Evolutionary conservation across 495 filamentous ascomycete genomes (phyloP), one percentile per base, ranked within the genome.

Genomic region (Podospora sp.): DNA sequence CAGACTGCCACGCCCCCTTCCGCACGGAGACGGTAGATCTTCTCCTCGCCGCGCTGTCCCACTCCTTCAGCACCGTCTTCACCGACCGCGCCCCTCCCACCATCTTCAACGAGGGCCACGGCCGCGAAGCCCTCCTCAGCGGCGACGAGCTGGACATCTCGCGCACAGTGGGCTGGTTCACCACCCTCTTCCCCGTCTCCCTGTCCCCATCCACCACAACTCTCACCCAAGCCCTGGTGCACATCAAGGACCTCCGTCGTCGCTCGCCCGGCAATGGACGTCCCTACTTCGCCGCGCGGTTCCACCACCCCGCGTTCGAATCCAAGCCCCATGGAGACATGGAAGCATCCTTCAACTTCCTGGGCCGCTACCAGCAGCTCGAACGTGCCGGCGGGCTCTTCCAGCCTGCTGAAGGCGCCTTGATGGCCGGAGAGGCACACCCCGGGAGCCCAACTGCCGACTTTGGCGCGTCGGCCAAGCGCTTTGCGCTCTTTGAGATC

Each of bases 311-410:
- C 6, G 77, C 76, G 7, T 5, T 26, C 24, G 53, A 57, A 74
- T 71, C 25, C 67, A 71, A 9, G 69, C 79, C 40, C 14, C 25
- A 63, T 64, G 60, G 53, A 77, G 81, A 82, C 12, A 84, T 89
- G 73, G 88, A 89, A 69, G 80, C 89, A 14, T 81, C 79, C 0
- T 88, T 89, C 79, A 89, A 89, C 72, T 89, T 87, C 65, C 80
- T 88, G 6, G 88, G 87, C 0, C 80, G 84, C 58, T 85, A 88
- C 65, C 86, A 87, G 61, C 86, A 89, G 67, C 75, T 89, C 0
- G 87, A 88, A 72, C 74, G 85, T 29, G 75, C 78, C 4, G 86
- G 83, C 35, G 83, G 81, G 8, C 71, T 89, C 0, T 84, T 89
- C 66, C 78, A 83, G 33, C 81, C 69, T 1, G 68, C 67, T 6